Evolutionary conservation across 495 filamentous ascomycete species (phyloP), one percentile per base, ranked within the genome.

Genomic region (Aspergillus campestris): DNA sequence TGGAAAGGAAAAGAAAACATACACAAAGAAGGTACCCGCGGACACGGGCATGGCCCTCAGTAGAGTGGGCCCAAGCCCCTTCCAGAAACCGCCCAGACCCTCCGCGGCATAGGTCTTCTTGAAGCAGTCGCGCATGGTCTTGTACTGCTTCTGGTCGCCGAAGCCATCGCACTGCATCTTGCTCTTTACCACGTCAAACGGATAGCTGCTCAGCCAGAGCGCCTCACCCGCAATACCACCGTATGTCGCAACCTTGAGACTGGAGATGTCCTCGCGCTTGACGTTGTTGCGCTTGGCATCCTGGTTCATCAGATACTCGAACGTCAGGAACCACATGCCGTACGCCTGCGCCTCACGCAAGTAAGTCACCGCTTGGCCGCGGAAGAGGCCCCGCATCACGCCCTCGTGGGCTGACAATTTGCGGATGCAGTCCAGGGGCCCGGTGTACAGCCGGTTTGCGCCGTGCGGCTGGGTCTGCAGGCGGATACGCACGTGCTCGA

Each of bases 161-260:
- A 96, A 89, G 14, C 87, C 90, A 71, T 98, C 92, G 50, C 81
- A 94, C 77, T 98, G 92, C 91, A 97, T 94, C 80, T 94, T 96
- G 66, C 87, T 94, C 85, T 98, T 98, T 61, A 98, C 69, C 27
- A 97, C 92, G 66, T 98, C 92, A 45, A 98, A 82, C 15, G 92
- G 92, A 64, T 98, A 98, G 57, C 86, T 92, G 33, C 74, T 75
- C 50, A 98, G 61, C 92, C 92, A 98, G 34, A 98, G 73, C 15
- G 81, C 86, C 74, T 98, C 92, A 49, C 92, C 92, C 1, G 92
- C 92, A 43, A 97, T 61, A 34, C 92, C 92, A 52, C 92, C 92
- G 60, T 96, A 97, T 7, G 86, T 70, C 12, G 92, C 94, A 35
- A 98, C 79, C 68, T 95, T 95, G 61, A 81, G 80, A 48, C 77